Evolutionary conservation across 306 rosid genomes (phyloP), one percentile per base, ranked within the genome.

Genomic region (Lotus japonicus): DNA sequence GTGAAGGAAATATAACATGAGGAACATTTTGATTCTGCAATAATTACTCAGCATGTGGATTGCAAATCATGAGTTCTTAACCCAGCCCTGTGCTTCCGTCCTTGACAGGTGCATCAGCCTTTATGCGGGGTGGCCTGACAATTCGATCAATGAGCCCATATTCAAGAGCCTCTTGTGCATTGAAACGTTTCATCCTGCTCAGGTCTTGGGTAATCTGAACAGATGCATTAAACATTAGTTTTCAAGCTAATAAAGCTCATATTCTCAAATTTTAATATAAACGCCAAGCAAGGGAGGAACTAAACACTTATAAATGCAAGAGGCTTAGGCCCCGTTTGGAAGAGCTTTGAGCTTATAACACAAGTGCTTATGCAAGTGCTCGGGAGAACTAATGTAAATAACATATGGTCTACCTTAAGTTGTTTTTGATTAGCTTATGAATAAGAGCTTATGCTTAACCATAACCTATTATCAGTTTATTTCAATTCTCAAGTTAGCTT

Each of bases 131-230:
- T 0, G 97, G 97, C 82, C 95, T 86, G 16, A 81, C 81, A 13
- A 94, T 60, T 9, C 87, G 89, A 81, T 94, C 99, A 35, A 94
- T 80, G 62, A 94, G 84, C 51, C 99, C 99, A 53, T 94, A 94
- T n/a, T 94, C 99, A 35, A 90, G 81, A 79, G 99, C 97, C 77
- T 85, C 89, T 72, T 82, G 86, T 38, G 99, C 78, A 75, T 64
- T 77, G 51, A 90, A 90, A 6, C 85, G 90, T 83, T 86, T 90
- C 85, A 81, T 68, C 76, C 87, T 71, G 54, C 91, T 67, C 56
- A 89, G 75, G 83, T 94, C 98, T 73, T 78, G 56, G 76, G 64
- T 48, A 59, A 90, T 86, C 96, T 88, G 88, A 75, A 83, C 50
- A 66, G 11, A 73, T 15, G 77, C 58, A 66, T 71, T 52, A 52